Percentiles rank a stretch among this genome's conserved stretches.
Evolutionary conservation across 768 basidiomycete species (phyloP).

Genomic region (Mycena filopes): DNA sequence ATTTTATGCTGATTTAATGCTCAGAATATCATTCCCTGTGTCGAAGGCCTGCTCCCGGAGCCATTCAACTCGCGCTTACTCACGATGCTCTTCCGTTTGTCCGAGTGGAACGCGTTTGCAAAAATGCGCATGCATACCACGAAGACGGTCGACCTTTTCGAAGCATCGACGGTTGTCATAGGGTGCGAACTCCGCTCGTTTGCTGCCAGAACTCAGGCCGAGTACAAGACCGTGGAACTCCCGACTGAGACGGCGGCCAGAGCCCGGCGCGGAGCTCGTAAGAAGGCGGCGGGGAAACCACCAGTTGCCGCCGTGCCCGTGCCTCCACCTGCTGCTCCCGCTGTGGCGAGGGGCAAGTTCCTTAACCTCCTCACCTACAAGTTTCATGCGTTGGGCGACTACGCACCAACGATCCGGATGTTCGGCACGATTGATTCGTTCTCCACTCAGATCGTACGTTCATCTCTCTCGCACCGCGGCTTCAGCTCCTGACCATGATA

Average conservation of each 20-base stretch:
- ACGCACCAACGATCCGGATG: neutral
- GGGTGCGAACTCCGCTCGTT: neutral
- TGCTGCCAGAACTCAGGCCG: neutral
- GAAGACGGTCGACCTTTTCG: neutral
- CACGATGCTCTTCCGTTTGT: slow-evolving; percentile 25
- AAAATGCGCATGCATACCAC: slow-evolving; percentile 29
- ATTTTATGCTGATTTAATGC: slow-evolving; percentile 4
- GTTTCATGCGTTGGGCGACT: neutral
- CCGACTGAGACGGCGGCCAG: slow-evolving; percentile 39
- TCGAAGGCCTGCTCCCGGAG: slow-evolving; percentile 42
- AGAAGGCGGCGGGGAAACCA: neutral
- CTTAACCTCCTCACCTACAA: neutral
- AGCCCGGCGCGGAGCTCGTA: slow-evolving; percentile 30
- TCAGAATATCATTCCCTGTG: slow-evolving; percentile 43
- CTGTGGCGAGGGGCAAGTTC: neutral
- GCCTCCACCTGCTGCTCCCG: neutral
- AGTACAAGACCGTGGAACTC: slow-evolving; percentile 34
- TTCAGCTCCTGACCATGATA: neutral
- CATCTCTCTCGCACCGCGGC: too few species aligned
- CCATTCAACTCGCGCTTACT: neutral
- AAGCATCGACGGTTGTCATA: neutral
- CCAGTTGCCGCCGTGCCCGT: too few species aligned
- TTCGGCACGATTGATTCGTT: neutral
- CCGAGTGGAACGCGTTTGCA: slow-evolving; percentile 36
- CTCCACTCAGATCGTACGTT: neutral